These are phyloP conservation scores for Xylaria sp. DNA, from an alignment of 2,329 filamentous ascomycete species.

Conservation along the genomic window DNA sequence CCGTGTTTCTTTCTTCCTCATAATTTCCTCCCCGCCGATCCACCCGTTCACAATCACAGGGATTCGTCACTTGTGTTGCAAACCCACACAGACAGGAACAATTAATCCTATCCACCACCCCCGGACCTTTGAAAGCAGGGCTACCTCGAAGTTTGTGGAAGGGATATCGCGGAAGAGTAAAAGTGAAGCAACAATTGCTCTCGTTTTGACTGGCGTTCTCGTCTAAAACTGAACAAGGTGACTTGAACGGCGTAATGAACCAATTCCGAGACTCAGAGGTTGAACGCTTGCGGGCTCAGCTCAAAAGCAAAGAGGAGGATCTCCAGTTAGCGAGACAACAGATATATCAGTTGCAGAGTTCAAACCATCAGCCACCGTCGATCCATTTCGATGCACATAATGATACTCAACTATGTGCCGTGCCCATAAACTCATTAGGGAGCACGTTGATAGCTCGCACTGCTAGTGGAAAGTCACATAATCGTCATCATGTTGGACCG, in stretches of 20 bases:
- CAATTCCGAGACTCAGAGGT: constrained; percentile 43
- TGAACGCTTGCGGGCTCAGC: constrained; percentile 42
- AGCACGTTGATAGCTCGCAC: constrained; percentile 47
- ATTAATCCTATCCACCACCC: constrained; percentile 13
- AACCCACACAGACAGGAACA: constrained; percentile 26
- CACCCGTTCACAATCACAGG: constrained; percentile 22
- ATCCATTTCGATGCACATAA: constrained; percentile 38
- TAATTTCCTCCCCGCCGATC: constrained; percentile 19
- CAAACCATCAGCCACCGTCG: constrained; percentile 42
- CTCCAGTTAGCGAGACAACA: constrained; percentile 41
- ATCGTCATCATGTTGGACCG: constrained; percentile 38
- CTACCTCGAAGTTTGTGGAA: constrained; percentile 23
- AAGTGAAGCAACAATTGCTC: constrained; percentile 37
- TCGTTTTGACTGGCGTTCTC: constrained; percentile 33
- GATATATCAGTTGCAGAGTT: constrained; percentile 43
- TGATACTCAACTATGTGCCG: constrained; percentile 46
- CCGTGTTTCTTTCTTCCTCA: constrained; percentile 29
- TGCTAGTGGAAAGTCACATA: constrained; percentile 41
- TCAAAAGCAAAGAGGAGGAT: constrained; percentile 44
- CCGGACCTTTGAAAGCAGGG: constrained; percentile 26
- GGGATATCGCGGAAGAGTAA: constrained; percentile 24
- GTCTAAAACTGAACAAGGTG: constrained; percentile 27
- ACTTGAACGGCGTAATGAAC: constrained; percentile 41
- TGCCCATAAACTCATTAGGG: constrained; percentile 42
- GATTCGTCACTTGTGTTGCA: constrained; percentile 21